These are phyloP conservation scores for Hypericum androsaemum DNA, from an alignment of 345 rosid species.

Conservation along the genomic window DNA sequence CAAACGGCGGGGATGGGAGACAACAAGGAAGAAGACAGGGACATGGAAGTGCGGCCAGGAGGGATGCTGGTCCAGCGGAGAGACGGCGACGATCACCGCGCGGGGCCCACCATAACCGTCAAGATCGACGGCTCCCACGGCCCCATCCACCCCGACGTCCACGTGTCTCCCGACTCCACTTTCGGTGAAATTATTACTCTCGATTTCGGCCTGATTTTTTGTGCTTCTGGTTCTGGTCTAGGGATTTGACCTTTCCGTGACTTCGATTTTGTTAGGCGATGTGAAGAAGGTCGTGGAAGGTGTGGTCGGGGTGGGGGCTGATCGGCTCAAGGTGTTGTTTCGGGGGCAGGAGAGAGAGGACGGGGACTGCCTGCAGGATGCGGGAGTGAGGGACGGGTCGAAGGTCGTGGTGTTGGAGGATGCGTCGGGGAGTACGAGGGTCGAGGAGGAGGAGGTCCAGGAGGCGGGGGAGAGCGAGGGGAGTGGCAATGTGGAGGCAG, in stretches of 20 bases:
- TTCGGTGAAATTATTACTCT: conserved; percentile 36
- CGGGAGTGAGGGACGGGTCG: conserved; percentile 61
- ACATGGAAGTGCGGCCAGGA: conserved; percentile 40
- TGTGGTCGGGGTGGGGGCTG: conserved; percentile 40
- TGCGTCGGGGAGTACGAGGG: conserved; percentile 1
- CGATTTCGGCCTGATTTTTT: neutral
- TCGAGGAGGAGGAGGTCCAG: conserved; percentile 29
- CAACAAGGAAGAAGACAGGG: conserved; percentile 17
- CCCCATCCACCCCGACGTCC: conserved; percentile 38
- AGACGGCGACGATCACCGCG: conserved; percentile 21
- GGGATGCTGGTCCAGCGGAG: conserved; percentile 54
- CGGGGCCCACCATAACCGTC: conserved; percentile 20
- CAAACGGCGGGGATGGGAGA: neutral
- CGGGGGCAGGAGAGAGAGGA: conserved; percentile 75
- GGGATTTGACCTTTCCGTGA: neutral
- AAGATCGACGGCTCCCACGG: conserved; percentile 40
- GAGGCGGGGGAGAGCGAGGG: conserved; percentile 14
- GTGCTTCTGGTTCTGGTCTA: neutral
- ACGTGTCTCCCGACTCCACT: conserved; percentile 38
- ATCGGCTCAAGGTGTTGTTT: conserved; percentile 45
- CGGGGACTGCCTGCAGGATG: conserved; percentile 36
- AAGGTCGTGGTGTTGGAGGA: conserved; percentile 54
- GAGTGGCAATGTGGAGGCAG: neutral
- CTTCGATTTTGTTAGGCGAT: conserved; percentile 34
- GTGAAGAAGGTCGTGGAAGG: conserved; percentile 45